phyloP scores from a whole-genome alignment of 2,329 filamentous ascomycete genomes.

The Scytalidium lignicola region DNA sequence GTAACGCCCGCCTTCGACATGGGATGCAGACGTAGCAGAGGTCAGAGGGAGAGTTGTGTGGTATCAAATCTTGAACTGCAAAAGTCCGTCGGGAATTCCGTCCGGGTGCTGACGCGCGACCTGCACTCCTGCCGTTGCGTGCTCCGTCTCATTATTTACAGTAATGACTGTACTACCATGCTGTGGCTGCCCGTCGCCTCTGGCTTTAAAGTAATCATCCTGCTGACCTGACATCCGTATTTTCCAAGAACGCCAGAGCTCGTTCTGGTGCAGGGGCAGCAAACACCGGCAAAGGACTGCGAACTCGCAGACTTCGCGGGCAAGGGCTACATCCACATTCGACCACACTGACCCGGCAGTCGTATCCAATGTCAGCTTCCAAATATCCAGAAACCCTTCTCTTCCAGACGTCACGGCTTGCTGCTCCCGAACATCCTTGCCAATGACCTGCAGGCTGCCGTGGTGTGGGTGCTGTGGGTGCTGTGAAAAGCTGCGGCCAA shows the following conservation, averaged over 20 bases:
- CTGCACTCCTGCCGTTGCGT: not conserved
- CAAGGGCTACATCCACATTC: not conserved
- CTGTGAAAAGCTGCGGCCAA: not conserved
- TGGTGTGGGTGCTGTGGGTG: not conserved
- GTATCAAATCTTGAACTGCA: not conserved
- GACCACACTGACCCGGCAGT: too few relatives aligned
- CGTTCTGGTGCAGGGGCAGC: too few relatives aligned
- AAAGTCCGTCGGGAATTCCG: not conserved
- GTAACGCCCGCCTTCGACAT: not conserved
- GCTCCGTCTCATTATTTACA: not conserved
- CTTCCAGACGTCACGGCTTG: not conserved
- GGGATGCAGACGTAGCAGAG: not conserved
- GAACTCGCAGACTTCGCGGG: not conserved
- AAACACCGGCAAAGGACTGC: too few relatives aligned
- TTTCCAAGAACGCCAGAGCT: too few relatives aligned
- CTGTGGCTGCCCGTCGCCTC: not conserved
- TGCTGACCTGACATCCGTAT: too few relatives aligned
- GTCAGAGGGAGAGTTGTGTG: not conserved
- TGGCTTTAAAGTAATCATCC: too few relatives aligned
- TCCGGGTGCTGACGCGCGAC: not conserved
- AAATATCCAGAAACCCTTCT: not conserved
- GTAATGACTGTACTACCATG: too few relatives aligned
- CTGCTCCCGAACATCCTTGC: not conserved
- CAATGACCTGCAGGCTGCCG: not conserved
- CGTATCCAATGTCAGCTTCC: not conserved